Conservation (phyloP, 352 stramenopile species). For the Pythium diclinum region DNA sequence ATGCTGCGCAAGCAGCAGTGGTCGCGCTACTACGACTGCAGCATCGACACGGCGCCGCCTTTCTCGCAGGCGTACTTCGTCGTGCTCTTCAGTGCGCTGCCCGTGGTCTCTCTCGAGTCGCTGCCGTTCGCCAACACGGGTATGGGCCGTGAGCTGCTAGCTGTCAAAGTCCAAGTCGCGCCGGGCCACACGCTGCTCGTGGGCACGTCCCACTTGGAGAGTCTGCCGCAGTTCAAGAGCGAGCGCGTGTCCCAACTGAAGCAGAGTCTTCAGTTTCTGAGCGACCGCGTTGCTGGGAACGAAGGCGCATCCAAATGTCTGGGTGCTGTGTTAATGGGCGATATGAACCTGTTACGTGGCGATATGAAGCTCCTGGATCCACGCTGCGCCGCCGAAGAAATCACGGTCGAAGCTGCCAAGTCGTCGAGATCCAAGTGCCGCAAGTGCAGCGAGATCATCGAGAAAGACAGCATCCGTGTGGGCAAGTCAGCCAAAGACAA, state of each 20-base stretch:
- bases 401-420: constrained; percentile 58
- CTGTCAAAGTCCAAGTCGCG: constrained; percentile 50
- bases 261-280: constrained; percentile 47
- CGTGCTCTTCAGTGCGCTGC: constrained; percentile 71
- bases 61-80: constrained; percentile 78
- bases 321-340: constrained; percentile 72
- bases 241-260: constrained; percentile 52
- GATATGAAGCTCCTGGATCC: constrained; percentile 65
- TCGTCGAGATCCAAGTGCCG: constrained; percentile 54
- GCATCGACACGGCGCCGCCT: constrained; percentile 54
- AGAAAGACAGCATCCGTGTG: constrained; percentile 46
- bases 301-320: constrained; percentile 31
- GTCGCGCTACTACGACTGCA: constrained; percentile 78
- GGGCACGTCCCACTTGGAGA: constrained; percentile 70
- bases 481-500: constrained; percentile 48
- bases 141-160: constrained; percentile 71
- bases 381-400: constrained; percentile 30
- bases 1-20: constrained; percentile 62
- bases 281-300: constrained; percentile 35
- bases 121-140: constrained; percentile 65
- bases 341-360: constrained; percentile 59
- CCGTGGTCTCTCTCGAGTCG: constrained; percentile 54
- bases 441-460: constrained; percentile 41
- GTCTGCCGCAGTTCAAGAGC: constrained; percentile 49
- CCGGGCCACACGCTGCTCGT: constrained; percentile 49